phyloP scores from a whole-genome alignment of 495 filamentous ascomycete genomes.

The Xylaria longipes region DNA sequence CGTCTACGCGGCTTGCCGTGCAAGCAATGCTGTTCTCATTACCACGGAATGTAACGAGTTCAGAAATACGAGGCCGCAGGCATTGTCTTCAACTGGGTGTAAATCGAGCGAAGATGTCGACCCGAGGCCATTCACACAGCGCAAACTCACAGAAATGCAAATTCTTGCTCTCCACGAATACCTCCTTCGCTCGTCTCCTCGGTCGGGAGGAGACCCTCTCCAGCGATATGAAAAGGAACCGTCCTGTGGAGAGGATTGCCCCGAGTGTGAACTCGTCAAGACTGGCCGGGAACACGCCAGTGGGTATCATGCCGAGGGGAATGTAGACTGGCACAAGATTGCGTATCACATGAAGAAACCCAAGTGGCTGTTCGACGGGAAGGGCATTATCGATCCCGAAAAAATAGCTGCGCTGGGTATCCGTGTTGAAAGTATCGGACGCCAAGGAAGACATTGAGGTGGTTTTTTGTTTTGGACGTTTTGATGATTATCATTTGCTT shows the following conservation, averaged over 20 bases:
- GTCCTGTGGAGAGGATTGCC: slow-evolving; percentile 40
- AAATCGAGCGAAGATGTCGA: slow-evolving; percentile 26
- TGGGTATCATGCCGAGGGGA: slow-evolving; percentile 25
- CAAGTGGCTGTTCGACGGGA: slow-evolving; percentile 74
- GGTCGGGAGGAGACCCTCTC: slow-evolving; percentile 32
- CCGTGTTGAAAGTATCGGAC: slow-evolving; percentile 58
- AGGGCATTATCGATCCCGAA: slow-evolving; percentile 63
- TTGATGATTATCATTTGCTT: neutral
- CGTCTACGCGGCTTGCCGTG: slow-evolving; percentile 59
- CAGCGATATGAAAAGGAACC: slow-evolving; percentile 43
- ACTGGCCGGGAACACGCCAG: slow-evolving; percentile 30
- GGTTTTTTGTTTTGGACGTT: neutral
- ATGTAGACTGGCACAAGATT: slow-evolving; percentile 38
- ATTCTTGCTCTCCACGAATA: neutral
- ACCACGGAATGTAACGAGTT: slow-evolving; percentile 74
- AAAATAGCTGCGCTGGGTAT: slow-evolving; percentile 65
- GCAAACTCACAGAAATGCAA: slow-evolving; percentile 40
- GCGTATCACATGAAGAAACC: slow-evolving; percentile 67
- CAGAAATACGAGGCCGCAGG: slow-evolving; percentile 36
- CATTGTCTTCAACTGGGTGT: slow-evolving; percentile 8
- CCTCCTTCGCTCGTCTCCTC: neutral
- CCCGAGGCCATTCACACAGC: slow-evolving; percentile 34
- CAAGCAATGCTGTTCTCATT: slow-evolving; percentile 62
- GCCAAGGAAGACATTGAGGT: slow-evolving; percentile 24
- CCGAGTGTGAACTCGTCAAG: slow-evolving; percentile 44